phyloP scores from a whole-genome alignment of 495 filamentous ascomycete species.

The Tuber brumale region DNA sequence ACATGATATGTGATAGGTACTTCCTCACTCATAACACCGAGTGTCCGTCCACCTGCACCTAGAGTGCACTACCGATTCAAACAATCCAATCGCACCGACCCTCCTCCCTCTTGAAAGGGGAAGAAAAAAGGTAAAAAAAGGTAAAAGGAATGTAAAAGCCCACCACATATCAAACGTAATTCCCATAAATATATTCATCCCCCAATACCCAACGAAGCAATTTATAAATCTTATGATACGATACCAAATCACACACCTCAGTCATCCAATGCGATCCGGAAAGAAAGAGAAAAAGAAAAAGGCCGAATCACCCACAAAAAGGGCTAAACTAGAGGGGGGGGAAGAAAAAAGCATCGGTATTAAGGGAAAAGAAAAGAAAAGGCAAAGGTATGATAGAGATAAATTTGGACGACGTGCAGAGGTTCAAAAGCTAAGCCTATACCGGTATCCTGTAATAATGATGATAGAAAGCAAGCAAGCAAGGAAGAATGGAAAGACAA shows the following conservation, averaged over 20 bases:
- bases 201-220: background rate
- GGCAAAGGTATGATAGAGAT: background rate
- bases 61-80: background rate
- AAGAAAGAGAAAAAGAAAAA: background rate
- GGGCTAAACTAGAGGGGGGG: background rate
- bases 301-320: slow-evolving; percentile 6
- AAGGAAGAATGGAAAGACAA: background rate
- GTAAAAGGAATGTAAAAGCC: background rate
- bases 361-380: background rate
- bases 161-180: background rate
- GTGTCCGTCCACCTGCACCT: background rate
- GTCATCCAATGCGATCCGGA: background rate
- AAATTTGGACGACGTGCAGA: background rate
- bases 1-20: background rate
- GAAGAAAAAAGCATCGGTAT: slow-evolving; percentile 5
- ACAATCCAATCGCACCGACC: background rate
- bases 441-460: background rate
- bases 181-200: background rate
- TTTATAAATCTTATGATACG: background rate
- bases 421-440: background rate
- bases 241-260: background rate
- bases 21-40: background rate
- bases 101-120: background rate
- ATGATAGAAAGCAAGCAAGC: background rate
- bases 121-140: background rate